Conservation (phyloP, 169 alveolate genomes). For the Plasmodium gonderi region DNA sequence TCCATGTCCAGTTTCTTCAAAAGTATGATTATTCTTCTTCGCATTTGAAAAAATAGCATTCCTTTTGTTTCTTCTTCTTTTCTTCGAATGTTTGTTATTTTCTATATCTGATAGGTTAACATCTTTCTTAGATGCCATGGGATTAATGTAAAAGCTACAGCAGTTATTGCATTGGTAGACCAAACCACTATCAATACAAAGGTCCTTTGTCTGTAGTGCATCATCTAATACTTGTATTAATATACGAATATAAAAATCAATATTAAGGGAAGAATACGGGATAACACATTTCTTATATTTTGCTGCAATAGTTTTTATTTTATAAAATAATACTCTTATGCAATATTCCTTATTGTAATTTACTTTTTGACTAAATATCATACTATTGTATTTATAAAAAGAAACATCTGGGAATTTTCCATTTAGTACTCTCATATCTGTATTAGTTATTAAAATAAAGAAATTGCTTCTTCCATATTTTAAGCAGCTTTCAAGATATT, state of each 20-base stretch:
- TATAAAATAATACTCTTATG: slow-evolving; percentile 89
- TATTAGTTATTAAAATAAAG: slow-evolving; percentile 92
- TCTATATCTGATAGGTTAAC: slow-evolving; percentile 8
- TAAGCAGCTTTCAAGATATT: slow-evolving; percentile 92
- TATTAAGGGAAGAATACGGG: slow-evolving; percentile 92
- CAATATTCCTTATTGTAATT: slow-evolving; percentile 93
- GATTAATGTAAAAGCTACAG: slow-evolving; percentile 81
- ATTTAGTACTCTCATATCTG: slow-evolving; percentile 97
- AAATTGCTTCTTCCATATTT: slow-evolving; percentile 93
- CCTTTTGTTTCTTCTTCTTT: slow-evolving; percentile 2
- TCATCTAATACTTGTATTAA: slow-evolving; percentile 89
- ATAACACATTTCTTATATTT: slow-evolving; percentile 90
- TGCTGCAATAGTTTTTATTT: slow-evolving; percentile 91
- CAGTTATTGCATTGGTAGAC: slow-evolving; percentile 90
- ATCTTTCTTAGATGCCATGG: slow-evolving; percentile 79
- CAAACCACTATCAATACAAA: slow-evolving; percentile 87
- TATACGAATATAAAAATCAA: slow-evolving; percentile 94
- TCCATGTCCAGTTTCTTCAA: not conserved
- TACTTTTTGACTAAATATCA: slow-evolving; percentile 87
- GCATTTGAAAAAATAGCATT: not conserved
- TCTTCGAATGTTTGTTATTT: slow-evolving; percentile 1
- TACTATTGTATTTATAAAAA: slow-evolving; percentile 94
- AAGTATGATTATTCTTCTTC: not conserved
- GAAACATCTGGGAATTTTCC: slow-evolving; percentile 95
- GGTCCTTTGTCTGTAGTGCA: slow-evolving; percentile 89